Percentiles rank a stretch among this genome's conserved stretches.
Conservation (phyloP, 2,329 filamentous ascomycete species). For the Microdochium bolleyi region DNA sequence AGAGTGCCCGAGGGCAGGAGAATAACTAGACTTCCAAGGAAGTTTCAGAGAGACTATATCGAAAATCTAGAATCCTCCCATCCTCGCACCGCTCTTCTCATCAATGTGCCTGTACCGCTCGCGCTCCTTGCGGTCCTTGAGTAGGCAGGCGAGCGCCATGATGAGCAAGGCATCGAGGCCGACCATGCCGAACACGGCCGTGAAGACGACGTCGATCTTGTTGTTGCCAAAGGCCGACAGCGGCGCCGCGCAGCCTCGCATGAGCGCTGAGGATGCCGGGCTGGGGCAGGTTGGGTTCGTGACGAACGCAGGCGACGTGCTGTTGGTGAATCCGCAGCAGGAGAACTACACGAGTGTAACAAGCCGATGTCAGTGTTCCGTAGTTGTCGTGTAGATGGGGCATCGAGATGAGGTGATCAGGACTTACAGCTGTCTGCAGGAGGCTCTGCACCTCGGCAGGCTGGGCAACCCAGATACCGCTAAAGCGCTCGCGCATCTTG, state of each 20-base stretch:
- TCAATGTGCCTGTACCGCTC: conserved; percentile 75
- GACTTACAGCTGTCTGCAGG: conserved; percentile 59
- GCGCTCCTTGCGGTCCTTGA: conserved; percentile 75
- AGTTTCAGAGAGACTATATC: not conserved
- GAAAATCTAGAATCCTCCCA: conserved; percentile 33
- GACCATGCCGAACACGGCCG: conserved; percentile 71
- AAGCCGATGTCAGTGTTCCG: conserved; percentile 10
- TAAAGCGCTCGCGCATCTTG: conserved; percentile 55
- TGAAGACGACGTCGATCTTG: conserved; percentile 71
- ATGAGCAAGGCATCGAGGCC: conserved; percentile 62
- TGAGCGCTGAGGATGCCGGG: conserved; percentile 60
- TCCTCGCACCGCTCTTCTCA: conserved; percentile 57
- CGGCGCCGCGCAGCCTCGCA: conserved; percentile 60
- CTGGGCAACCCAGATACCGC: conserved; percentile 52
- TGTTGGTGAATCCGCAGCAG: conserved; percentile 76
- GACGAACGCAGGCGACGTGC: conserved; percentile 63
- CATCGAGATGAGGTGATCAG: not conserved
- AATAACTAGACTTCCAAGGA: too few species aligned
- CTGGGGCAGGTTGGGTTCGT: conserved; percentile 61
- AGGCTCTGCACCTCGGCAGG: conserved; percentile 51
- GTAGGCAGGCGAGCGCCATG: conserved; percentile 63
- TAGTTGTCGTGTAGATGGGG: not conserved
- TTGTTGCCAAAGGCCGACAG: conserved; percentile 63
- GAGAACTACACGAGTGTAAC: conserved; percentile 49
- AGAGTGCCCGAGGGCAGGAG: too few species aligned